These are phyloP conservation scores for Bruguiera parviflora DNA, from an alignment of 345 rosid species.

Conservation along the genomic window DNA sequence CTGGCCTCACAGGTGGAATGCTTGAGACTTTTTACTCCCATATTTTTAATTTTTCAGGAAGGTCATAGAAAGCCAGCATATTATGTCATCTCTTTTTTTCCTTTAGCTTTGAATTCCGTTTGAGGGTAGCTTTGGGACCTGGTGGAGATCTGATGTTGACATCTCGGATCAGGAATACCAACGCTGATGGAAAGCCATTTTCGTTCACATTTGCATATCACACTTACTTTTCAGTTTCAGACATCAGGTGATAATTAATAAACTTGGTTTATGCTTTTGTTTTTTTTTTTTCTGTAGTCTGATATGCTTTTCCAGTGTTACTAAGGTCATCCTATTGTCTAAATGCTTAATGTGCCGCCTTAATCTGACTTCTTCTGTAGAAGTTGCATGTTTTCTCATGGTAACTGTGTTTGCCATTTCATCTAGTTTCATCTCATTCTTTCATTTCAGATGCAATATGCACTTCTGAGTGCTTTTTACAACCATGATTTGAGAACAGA, in stretches of 20 bases:
- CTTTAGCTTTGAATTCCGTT: constrained; percentile 77
- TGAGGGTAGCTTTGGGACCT: constrained; percentile 76
- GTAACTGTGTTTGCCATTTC: background rate
- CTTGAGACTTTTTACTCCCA: background rate
- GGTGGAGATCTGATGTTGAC: constrained; percentile 83
- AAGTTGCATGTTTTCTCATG: background rate
- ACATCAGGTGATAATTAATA: constrained; percentile 55
- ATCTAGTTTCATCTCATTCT: too few species aligned
- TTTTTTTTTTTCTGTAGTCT: background rate
- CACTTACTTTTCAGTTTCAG: constrained; percentile 92
- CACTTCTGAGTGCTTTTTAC: background rate
- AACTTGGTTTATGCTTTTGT: background rate
- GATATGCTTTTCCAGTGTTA: background rate
- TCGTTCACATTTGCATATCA: constrained; percentile 94
- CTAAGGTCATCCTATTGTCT: background rate
- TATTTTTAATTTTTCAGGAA: background rate
- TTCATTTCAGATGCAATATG: too few species aligned
- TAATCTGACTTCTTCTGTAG: background rate
- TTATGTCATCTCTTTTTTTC: constrained; percentile 4
- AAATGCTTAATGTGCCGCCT: background rate
- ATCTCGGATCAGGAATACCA: constrained; percentile 82
- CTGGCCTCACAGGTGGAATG: constrained; percentile 79
- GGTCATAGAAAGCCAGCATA: background rate
- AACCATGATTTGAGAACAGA: background rate
- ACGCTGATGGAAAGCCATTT: constrained; percentile 79